Evolutionary conservation across 2,329 filamentous ascomycete genomes (phyloP).

Genomic region (Trichoderma endophyticum): DNA sequence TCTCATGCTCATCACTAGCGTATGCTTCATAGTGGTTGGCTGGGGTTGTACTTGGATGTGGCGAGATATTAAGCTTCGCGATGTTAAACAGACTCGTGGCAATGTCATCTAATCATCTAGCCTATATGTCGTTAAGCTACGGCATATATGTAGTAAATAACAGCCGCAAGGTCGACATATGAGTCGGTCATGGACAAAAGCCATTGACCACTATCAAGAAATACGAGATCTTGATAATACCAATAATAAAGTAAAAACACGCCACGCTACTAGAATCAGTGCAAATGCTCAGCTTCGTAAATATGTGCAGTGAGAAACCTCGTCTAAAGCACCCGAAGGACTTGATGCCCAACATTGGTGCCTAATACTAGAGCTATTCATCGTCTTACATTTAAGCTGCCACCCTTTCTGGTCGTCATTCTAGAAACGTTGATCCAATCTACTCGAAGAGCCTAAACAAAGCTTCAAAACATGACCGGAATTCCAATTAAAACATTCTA

Average conservation of each 20-base stretch:
- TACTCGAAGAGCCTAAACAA: too few relatives aligned
- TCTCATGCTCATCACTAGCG: constrained; percentile 50
- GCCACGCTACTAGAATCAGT: neutral
- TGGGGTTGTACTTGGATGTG: constrained; percentile 40
- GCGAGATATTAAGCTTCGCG: constrained; percentile 50
- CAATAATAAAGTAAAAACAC: too few relatives aligned
- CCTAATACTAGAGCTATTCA: neutral
- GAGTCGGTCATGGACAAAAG: neutral
- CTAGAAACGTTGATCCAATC: neutral
- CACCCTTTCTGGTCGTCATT: neutral
- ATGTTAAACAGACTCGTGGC: constrained; percentile 41
- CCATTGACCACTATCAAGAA: too few relatives aligned
- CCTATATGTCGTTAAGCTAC: neutral
- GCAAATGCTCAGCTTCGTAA: neutral
- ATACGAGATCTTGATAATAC: too few relatives aligned
- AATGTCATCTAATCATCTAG: constrained; percentile 33
- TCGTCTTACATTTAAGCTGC: neutral
- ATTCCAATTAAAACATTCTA: neutral
- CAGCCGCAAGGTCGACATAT: neutral
- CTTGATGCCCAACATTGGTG: neutral
- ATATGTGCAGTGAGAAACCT: neutral
- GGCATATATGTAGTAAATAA: neutral
- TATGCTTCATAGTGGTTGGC: constrained; percentile 41
- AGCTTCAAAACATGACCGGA: neutral
- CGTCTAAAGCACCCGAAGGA: neutral